Evolutionary conservation across 2,329 filamentous ascomycete species (phyloP), one percentile per base, ranked within the genome.

Genomic region (Talaromyces sp.): DNA sequence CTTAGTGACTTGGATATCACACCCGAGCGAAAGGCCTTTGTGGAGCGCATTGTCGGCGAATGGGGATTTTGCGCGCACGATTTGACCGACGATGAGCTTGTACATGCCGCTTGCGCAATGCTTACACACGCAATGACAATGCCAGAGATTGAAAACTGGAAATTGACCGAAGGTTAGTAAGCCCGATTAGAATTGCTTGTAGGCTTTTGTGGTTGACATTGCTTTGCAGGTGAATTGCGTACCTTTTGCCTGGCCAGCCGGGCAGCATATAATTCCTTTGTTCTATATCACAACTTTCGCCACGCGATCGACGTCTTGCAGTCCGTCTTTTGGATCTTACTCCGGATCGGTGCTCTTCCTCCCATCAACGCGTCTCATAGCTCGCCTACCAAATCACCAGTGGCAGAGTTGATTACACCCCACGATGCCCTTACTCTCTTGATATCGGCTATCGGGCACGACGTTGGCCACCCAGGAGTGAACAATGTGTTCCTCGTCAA

Each of bases 261-360:
- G 63, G 87, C 89, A 54, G 91, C 94, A n/a, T 99, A 99, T 78
- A 97, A 97, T 74, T 89, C 86, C 61, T 96, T 96, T 73, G 92
- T 97, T 38, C 90, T 93, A 24, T 99, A 97, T 71, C 94, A 99
- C 80, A 99, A 99, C 76, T 99, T 97, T 74, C 89, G 93, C 58
- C 94, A 99, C 75, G 94, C 96, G 24, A 88, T 97, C 63, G 94
- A 99, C 75, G 94, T 99, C 29, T 81, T 97, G 57, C 93, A 97
- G 74, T 95, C 93, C 1, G 86, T 92, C 3, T 97, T 97, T 73
- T 87, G 89, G 77, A 96, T 97, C 71, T 84, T 97, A 6, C 81
- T 97, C 59, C 85, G 86, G 64, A 87, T 96, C 56, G 90, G 91
- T 60, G 85, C 86, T 35, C 79, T 95, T 55, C 89, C 89, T 14